Evolutionary conservation across 805 yeast genomes (phyloP).

Genomic region (Zygoascus tannicola): DNA sequence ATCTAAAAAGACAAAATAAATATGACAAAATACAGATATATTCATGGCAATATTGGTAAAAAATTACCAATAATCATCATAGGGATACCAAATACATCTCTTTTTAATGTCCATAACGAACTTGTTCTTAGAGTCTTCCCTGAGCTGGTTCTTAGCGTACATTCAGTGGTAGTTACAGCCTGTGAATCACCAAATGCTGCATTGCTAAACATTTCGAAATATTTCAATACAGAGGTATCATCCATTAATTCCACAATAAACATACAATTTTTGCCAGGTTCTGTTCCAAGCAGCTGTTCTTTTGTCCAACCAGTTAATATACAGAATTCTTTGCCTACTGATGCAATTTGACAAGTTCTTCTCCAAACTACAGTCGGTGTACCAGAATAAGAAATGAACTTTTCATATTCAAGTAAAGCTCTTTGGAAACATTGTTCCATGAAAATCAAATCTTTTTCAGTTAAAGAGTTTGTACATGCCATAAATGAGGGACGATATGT

Average conservation of each 20-base stretch:
- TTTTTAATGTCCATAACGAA: conserved; percentile 84
- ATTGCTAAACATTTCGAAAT: conserved; percentile 73
- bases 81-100: conserved; percentile 95
- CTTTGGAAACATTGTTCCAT: conserved; percentile 96
- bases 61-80: conserved; percentile 95
- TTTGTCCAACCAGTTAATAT: conserved; percentile 84
- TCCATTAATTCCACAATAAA: conserved; percentile 64
- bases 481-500: conserved; percentile 86
- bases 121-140: conserved; percentile 51
- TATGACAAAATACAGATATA: background rate
- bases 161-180: conserved; percentile 82
- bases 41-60: conserved; percentile 51
- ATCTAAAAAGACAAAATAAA: background rate
- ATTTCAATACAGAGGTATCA: conserved; percentile 76
- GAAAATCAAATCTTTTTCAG: conserved; percentile 85
- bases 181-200: conserved; percentile 86
- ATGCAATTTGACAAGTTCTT: conserved; percentile 89
- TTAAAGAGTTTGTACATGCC: conserved; percentile 80
- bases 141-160: conserved; percentile 50
- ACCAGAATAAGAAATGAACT: conserved; percentile 73
- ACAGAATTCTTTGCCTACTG: conserved; percentile 90
- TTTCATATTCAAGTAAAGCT: conserved; percentile 79
- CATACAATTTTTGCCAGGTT: conserved; percentile 16
- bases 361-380: conserved; percentile 96
- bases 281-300: conserved; percentile 44